Percentiles rank a stretch among this genome's conserved stretches.
phyloP scores from a whole-genome alignment of 139 green algal species.

The Chlorella sp. region DNA sequence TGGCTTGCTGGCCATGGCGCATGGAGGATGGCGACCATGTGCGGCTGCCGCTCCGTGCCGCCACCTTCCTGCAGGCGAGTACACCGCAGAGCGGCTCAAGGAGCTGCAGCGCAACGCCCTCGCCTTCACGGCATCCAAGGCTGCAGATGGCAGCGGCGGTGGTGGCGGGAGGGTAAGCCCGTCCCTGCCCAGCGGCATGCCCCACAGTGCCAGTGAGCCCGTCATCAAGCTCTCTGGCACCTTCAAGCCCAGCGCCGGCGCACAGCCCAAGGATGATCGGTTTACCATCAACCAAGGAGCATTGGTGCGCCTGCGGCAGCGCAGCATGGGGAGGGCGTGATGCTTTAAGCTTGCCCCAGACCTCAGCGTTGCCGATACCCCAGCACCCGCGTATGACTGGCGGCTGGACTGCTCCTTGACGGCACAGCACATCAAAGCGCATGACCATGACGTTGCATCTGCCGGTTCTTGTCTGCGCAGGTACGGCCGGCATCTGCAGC shows the following conservation, averaged over 20 bases:
- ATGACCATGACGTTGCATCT: too few species aligned
- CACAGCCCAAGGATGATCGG: constrained; percentile 42
- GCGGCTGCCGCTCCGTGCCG: background rate
- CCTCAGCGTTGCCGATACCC: too few species aligned
- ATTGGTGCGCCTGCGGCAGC: too few species aligned
- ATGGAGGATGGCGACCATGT: background rate
- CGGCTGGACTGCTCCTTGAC: too few species aligned
- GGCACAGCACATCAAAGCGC: too few species aligned
- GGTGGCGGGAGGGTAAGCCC: background rate
- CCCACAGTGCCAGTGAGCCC: constrained; percentile 1
- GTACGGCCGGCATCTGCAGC: constrained; percentile 21
- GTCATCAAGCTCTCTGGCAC: constrained; percentile 64
- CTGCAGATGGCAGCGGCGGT: background rate
- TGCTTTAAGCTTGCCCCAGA: too few species aligned
- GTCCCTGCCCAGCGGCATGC: background rate
- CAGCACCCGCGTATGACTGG: too few species aligned
- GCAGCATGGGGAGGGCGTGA: too few species aligned
- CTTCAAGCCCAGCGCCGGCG: constrained; percentile 55
- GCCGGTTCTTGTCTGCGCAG: too few species aligned
- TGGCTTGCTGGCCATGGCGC: background rate
- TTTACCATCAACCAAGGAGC: constrained; percentile 26
- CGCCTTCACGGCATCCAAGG: constrained; percentile 23
- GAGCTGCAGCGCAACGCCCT: constrained; percentile 51
- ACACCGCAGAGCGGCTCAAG: constrained; percentile 47
- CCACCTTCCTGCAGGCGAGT: constrained; percentile 45